Conservation (phyloP, 805 yeast genomes). For the Suhomyces kilbournensis region DNA sequence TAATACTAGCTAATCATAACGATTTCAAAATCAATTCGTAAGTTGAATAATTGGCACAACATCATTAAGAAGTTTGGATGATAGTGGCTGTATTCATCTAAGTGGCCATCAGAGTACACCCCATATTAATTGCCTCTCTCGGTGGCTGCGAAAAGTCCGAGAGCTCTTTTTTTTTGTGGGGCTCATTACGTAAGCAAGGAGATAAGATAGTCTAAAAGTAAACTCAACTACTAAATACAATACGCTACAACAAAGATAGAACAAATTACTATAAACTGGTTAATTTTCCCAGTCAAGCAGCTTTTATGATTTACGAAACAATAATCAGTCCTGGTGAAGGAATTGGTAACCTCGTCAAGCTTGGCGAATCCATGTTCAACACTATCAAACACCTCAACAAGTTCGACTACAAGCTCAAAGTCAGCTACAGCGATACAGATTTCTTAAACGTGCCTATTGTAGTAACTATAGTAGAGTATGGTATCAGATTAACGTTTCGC, state of each 20-base stretch:
- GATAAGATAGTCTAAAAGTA: neutral
- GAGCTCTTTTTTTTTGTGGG: neutral
- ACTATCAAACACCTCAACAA: slow-evolving; percentile 23
- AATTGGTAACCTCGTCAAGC: slow-evolving; percentile 24
- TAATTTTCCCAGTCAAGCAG: too few species aligned
- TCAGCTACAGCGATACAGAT: slow-evolving; percentile 28
- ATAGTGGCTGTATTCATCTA: too few species aligned
- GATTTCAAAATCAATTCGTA: too few species aligned
- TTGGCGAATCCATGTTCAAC: slow-evolving; percentile 29
- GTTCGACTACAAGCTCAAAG: slow-evolving; percentile 25
- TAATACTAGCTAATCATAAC: too few species aligned
- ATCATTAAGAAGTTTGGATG: too few species aligned
- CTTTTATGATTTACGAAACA: slow-evolving; percentile 9
- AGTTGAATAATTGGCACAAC: too few species aligned
- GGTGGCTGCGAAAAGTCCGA: neutral
- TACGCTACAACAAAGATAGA: neutral
- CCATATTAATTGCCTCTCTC: neutral
- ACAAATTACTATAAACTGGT: neutral
- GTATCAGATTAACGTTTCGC: slow-evolving; percentile 11
- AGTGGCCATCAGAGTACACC: neutral
- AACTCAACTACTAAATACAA: neutral
- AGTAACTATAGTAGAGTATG: slow-evolving; percentile 23
- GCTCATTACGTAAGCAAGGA: neutral
- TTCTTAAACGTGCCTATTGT: slow-evolving; percentile 32
- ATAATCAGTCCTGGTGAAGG: slow-evolving; percentile 34